These are phyloP conservation scores for Malassezia obtusa DNA, from an alignment of 1,284 basidiomycete genomes.

Conservation along the genomic window DNA sequence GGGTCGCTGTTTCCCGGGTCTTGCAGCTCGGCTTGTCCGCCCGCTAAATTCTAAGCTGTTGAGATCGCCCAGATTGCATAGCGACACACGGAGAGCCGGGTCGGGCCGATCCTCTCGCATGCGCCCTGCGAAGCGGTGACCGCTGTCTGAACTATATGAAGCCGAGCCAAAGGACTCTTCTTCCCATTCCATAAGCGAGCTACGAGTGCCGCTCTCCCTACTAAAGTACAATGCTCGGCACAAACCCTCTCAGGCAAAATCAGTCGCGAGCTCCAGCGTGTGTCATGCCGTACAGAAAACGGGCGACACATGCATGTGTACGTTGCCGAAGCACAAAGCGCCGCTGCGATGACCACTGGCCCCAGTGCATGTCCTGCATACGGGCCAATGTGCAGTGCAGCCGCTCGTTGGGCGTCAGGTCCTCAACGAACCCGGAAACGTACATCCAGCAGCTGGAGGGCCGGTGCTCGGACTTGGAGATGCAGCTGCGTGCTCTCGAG, in stretches of 20 bases:
- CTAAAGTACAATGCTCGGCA: too few species aligned
- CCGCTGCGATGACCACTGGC: slow-evolving; percentile 13
- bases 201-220: too few species aligned
- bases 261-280: too few species aligned
- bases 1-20: background rate
- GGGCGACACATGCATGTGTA: slow-evolving; percentile 6
- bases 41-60: too few species aligned
- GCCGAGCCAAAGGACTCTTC: too few species aligned
- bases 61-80: too few species aligned
- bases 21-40: too few species aligned
- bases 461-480: slow-evolving; percentile 7
- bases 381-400: slow-evolving; percentile 4
- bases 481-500: background rate
- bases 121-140: background rate
- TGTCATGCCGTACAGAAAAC: background rate
- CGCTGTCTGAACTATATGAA: background rate
- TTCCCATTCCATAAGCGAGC: too few species aligned
- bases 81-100: background rate
- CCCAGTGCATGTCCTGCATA: slow-evolving; percentile 6
- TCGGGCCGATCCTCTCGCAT: background rate
- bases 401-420: background rate
- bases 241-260: too few species aligned
- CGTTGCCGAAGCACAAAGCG: slow-evolving; percentile 7
- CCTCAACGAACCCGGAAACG: background rate
- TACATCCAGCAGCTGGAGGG: slow-evolving; percentile 11